Evolutionary conservation across 2,329 filamentous ascomycete genomes (phyloP).

Genomic region (Calonectria leucothoes): DNA sequence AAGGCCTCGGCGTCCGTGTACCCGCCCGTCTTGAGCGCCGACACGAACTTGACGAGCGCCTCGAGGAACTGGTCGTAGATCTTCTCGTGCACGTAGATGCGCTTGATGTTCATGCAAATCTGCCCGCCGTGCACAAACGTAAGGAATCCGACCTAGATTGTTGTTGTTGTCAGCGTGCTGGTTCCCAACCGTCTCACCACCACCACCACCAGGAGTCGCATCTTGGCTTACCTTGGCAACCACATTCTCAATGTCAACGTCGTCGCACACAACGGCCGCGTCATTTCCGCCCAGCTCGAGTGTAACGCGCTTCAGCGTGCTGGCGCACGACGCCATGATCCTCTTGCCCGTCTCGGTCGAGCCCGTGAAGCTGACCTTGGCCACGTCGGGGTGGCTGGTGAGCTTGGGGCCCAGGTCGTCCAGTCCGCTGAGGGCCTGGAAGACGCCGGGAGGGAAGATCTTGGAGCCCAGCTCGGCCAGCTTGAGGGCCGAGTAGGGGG

Average conservation of each 20-base stretch:
- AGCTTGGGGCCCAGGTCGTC: conserved; percentile 70
- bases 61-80: conserved; percentile 68
- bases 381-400: conserved; percentile 67
- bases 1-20: conserved; percentile 55
- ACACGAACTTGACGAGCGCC: conserved; percentile 39
- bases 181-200: too few relatives aligned
- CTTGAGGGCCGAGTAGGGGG: conserved; percentile 69
- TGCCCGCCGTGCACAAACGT: conserved; percentile 66
- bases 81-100: conserved; percentile 70
- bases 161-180: neutral
- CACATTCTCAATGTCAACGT: conserved; percentile 61
- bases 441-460: conserved; percentile 70
- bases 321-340: conserved; percentile 65
- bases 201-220: too few relatives aligned
- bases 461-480: conserved; percentile 66
- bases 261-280: conserved; percentile 66
- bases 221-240: conserved; percentile 19
- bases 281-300: conserved; percentile 72
- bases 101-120: conserved; percentile 58
- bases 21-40: conserved; percentile 55
- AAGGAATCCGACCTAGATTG: conserved; percentile 27
- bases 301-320: conserved; percentile 69
- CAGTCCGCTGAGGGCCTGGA: conserved; percentile 70
- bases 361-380: conserved; percentile 73
- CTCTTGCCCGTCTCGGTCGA: conserved; percentile 69